Conservation (phyloP, 2,329 filamentous ascomycete species). For the Fusarium brevicatenulatum region DNA sequence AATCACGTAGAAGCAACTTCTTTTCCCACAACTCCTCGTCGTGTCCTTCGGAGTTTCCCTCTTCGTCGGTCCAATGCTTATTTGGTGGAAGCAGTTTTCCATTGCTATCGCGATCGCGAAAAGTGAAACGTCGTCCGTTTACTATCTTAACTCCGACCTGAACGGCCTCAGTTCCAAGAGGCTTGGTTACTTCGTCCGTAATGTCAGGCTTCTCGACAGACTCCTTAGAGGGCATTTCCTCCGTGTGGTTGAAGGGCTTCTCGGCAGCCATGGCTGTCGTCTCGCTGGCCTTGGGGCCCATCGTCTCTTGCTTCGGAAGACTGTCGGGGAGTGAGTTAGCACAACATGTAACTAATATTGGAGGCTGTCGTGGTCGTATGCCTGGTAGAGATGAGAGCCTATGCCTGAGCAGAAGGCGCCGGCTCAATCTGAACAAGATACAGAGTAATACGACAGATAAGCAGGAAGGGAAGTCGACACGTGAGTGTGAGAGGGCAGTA, state of each 20-base stretch:
- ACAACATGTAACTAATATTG: fast-evolving
- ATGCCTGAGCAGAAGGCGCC: no score
- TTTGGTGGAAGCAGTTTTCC: not conserved
- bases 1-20: not conserved
- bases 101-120: not conserved
- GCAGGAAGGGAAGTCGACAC: no score
- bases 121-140: not conserved
- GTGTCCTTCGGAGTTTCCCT: not conserved
- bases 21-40: not conserved
- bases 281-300: not conserved
- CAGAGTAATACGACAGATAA: not conserved
- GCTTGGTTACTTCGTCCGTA: not conserved
- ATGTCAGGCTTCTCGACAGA: not conserved
- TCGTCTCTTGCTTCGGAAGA: not conserved
- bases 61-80: not conserved
- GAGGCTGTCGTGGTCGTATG: no score
- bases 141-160: fast-evolving
- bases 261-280: not conserved
- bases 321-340: not conserved
- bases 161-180: not conserved
- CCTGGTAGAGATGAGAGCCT: not conserved
- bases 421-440: not conserved
- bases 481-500: not conserved
- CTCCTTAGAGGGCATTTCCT: not conserved
- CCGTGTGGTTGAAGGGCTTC: fast-evolving